Evolutionary conservation across 257 asterid species (phyloP).

Genomic region (Ehretia macrophylla): DNA sequence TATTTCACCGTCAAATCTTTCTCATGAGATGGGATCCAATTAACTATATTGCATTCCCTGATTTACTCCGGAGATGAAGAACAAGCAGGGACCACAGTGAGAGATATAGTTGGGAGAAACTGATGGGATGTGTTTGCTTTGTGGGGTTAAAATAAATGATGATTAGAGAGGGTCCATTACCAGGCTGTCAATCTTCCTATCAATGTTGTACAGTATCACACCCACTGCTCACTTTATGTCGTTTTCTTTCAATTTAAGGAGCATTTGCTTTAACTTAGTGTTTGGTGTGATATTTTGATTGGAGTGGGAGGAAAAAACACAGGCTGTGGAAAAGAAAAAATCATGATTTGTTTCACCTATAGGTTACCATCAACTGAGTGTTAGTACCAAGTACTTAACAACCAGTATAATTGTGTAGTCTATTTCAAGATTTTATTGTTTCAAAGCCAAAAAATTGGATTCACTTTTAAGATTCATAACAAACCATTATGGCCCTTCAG

Average conservation of each 20-base stretch:
- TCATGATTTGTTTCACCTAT: conserved; percentile 43
- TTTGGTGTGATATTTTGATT: conserved; percentile 37
- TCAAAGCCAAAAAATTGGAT: too few species aligned
- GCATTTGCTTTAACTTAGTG: conserved; percentile 31
- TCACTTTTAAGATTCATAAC: too few species aligned
- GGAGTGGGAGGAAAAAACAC: conserved; percentile 15
- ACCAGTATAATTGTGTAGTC: not conserved
- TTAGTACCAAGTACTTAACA: not conserved
- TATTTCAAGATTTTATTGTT: too few species aligned
- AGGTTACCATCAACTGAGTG: conserved; percentile 15
- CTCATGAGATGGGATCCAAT: too few species aligned
- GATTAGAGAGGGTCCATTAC: conserved; percentile 39
- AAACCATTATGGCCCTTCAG: too few species aligned
- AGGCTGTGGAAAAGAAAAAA: conserved; percentile 18
- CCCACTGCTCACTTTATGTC: conserved; percentile 48
- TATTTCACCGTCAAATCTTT: too few species aligned
- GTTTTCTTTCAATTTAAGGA: conserved; percentile 51
- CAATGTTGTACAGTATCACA: conserved; percentile 30
- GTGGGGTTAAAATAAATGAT: conserved; percentile 40
- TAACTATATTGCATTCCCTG: conserved; percentile 13
- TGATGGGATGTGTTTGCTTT: conserved; percentile 45
- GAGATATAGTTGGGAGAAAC: conserved; percentile 24
- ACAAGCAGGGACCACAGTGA: conserved; percentile 38
- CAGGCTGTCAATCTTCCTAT: conserved; percentile 49
- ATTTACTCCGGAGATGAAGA: conserved; percentile 54